A percentile compares a stretch with the other conserved stretches of the same genome.
These are phyloP conservation scores for Penicillium psychrosexuale DNA, from an alignment of 2,329 filamentous ascomycete species.

Conservation along the genomic window DNA sequence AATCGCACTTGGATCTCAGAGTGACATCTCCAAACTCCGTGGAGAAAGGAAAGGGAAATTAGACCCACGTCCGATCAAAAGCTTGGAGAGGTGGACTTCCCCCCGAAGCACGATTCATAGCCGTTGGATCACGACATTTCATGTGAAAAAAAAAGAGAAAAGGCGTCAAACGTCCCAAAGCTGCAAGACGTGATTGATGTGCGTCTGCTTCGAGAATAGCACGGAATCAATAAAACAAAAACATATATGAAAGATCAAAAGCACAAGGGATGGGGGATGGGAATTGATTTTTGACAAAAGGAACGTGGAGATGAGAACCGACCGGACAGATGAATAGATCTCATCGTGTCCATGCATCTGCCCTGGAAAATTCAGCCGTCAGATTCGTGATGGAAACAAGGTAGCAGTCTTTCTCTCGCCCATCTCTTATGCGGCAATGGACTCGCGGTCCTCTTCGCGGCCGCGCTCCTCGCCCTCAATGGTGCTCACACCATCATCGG, in stretches of 20 bases:
- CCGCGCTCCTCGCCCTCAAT: conserved; percentile 35
- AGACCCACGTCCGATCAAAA: conserved; percentile 1
- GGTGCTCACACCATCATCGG: conserved; percentile 36
- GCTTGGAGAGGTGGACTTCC: conserved; percentile 1
- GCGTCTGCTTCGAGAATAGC: background rate
- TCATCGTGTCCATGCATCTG: background rate
- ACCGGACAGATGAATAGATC: background rate
- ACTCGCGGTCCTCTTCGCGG: conserved; percentile 37
- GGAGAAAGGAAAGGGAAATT: conserved; percentile 1
- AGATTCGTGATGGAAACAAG: conserved; percentile 11
- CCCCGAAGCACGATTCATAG: conserved; percentile 13
- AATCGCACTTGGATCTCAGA: background rate
- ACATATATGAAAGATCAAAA: background rate
- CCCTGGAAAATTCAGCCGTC: conserved; percentile 6
- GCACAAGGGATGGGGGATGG: background rate
- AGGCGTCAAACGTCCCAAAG: background rate
- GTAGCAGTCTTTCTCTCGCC: background rate
- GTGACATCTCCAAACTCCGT: background rate
- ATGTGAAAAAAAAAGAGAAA: background rate
- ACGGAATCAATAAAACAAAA: background rate
- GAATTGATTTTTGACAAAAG: background rate
- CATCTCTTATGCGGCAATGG: conserved; percentile 21
- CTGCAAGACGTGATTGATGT: conserved; percentile 2
- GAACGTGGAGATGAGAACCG: background rate
- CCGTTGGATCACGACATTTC: conserved; percentile 17